Base-by-base conservation (phyloP, 2,329 filamentous ascomycete species). In the Aspergillus sergii region DNA sequence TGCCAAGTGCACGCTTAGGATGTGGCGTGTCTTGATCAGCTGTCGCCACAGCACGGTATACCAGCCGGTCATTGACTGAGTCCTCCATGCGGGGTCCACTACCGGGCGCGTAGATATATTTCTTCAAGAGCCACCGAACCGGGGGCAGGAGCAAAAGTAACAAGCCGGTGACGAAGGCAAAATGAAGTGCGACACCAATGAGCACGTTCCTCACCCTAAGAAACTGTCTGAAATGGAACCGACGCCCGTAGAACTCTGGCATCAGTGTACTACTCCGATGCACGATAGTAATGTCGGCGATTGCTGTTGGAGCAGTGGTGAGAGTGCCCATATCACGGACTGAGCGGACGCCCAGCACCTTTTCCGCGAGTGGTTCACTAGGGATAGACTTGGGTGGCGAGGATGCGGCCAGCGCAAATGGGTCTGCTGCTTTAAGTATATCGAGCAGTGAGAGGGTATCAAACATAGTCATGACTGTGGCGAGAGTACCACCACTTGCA, bases 381-480 rank as follows among this genome's bases (percentile, higher is more conserved):
- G 76, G 76, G 28, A 73, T 68, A 58, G 76, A 74, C 65, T 64
- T 76, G 67, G 66, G 68, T 62, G 68, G 72, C 32, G 77, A 71
- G 51, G 81, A 79, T 34, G 81, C 81, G 51, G 80, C 83, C 10
- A 87, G 77, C 2, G 82, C 80, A 76, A 82, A 88, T 21, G 84
- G 85, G 54, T 81, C 77, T 73, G 81, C 78, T 34, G 80, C 73
- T 61, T 81, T 81, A 21, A 75, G 73, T 5, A 89, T 68, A 36
- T 86, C 78, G n/a, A 71, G 73, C 8, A 68, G 73, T 69, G 76
- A 83, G 81, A 67, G 79, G 68, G 63, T 82, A 53, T 76, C 82
- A 65, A 87, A 81, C 10, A 86, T 72, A 36, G 80, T 84, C 16
- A 97, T 76, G 4, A 88, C 80, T 0, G 92, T 93, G 39, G 86